These are phyloP conservation scores for Talaromyces pinophilus DNA, from an alignment of 2,329 filamentous ascomycete genomes.

Conservation along the genomic window DNA sequence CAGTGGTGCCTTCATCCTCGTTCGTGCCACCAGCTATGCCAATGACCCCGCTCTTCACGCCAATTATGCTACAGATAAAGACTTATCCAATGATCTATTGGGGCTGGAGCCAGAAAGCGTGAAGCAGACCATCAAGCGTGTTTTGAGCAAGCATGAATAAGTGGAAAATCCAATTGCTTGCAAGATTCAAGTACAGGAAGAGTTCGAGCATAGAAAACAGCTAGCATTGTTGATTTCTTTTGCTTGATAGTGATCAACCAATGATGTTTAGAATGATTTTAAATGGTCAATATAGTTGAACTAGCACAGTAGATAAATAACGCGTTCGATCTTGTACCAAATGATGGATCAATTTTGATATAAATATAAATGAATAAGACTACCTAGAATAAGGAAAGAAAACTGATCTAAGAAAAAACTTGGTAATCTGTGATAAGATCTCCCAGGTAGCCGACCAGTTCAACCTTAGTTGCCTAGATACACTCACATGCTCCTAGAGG, in stretches of 20 bases:
- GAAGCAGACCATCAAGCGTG: constrained; percentile 2
- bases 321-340: not conserved
- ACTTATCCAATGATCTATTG: not conserved
- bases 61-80: not conserved
- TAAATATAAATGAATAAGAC: not conserved
- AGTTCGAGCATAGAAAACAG: not conserved
- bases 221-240: not conserved
- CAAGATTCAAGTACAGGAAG: not conserved
- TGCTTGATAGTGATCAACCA: not conserved
- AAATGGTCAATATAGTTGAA: not conserved
- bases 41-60: not conserved
- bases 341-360: not conserved
- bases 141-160: not conserved
- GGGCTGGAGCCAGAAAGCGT: not conserved
- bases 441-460: not conserved
- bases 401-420: not conserved
- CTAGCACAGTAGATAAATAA: not conserved
- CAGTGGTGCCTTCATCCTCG: not conserved
- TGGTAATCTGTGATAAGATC: not conserved
- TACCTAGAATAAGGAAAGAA: not conserved
- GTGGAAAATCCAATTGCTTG: not conserved
- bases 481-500: not conserved
- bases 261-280: not conserved
- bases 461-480: not conserved
- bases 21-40: not conserved